Conservation (phyloP, 345 rosid genomes). For the Hibiscus mutabilis region DNA sequence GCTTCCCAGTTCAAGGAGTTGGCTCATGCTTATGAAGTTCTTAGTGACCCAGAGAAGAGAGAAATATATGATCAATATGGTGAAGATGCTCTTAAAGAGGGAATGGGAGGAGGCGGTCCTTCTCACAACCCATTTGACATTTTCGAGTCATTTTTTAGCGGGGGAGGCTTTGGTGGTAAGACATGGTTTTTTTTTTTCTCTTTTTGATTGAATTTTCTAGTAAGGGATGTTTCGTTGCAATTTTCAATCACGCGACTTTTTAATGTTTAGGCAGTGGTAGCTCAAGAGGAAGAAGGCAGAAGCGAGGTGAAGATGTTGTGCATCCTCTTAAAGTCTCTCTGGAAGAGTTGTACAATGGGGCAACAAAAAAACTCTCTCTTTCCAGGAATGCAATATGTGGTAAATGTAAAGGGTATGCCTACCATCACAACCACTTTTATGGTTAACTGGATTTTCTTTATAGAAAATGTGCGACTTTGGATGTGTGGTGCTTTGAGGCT, state of each 20-base stretch:
- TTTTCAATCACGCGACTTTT: background rate
- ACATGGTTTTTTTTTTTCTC: background rate
- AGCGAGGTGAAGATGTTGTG: slow-evolving; percentile 50
- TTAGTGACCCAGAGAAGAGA: slow-evolving; percentile 58
- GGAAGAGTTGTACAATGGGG: slow-evolving; percentile 59
- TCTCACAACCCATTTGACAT: slow-evolving; percentile 55
- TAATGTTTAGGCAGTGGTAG: slow-evolving; percentile 38
- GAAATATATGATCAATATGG: slow-evolving; percentile 63
- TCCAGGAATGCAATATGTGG: slow-evolving; percentile 42
- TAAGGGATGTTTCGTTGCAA: background rate
- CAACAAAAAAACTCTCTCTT: slow-evolving; percentile 53
- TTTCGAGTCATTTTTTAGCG: slow-evolving; percentile 50
- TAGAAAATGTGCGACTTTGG: background rate
- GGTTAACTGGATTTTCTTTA: background rate
- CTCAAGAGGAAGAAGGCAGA: slow-evolving; percentile 51
- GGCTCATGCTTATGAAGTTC: slow-evolving; percentile 66
- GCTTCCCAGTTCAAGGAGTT: slow-evolving; percentile 51
- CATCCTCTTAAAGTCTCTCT: slow-evolving; percentile 46
- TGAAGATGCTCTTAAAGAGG: slow-evolving; percentile 64
- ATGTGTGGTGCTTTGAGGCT: slow-evolving; percentile 5
- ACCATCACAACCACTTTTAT: background rate
- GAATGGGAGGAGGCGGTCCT: slow-evolving; percentile 57
- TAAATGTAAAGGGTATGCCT: slow-evolving; percentile 54
- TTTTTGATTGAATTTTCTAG: background rate
- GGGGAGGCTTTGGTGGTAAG: slow-evolving; percentile 41